phyloP scores from a whole-genome alignment of 257 asterid genomes.

The Misopates orontium region DNA sequence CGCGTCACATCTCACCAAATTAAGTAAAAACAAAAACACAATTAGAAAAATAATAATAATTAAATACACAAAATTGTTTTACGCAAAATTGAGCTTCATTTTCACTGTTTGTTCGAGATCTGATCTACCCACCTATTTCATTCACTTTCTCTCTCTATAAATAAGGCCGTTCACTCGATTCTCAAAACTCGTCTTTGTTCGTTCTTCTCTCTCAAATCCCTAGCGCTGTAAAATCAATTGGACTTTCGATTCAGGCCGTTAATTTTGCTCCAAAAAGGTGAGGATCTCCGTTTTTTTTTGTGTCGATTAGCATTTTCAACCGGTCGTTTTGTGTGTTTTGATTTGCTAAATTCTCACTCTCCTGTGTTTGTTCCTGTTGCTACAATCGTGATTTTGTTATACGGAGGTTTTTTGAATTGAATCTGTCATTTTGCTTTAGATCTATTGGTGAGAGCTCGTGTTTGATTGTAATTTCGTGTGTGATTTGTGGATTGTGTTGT shows the following conservation, averaged over 20 bases:
- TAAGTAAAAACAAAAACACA: not conserved
- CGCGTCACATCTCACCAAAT: constrained; percentile 20
- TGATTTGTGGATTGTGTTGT: no score
- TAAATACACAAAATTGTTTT: no score
- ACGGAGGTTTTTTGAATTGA: not conserved
- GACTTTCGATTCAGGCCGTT: not conserved
- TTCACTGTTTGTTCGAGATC: no score
- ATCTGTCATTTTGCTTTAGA: not conserved
- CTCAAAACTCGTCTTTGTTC: constrained; percentile 24
- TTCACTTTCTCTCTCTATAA: constrained; percentile 15
- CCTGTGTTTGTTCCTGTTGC: no score
- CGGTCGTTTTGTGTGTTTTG: no score
- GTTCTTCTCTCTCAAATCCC: no score
- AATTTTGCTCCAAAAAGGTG: not conserved
- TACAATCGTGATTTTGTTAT: no score
- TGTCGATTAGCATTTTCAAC: no score
- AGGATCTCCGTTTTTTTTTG: not conserved
- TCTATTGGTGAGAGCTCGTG: constrained; percentile 20
- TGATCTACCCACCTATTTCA: constrained; percentile 15
- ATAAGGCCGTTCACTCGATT: constrained; percentile 12
- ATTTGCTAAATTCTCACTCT: no score
- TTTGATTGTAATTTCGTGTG: no score
- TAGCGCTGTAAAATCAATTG: not conserved
- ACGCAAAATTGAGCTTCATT: no score
- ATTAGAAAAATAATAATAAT: no score